Base-by-base conservation (phyloP, 78 protist species). In the Isochrysis galbana region DNA sequence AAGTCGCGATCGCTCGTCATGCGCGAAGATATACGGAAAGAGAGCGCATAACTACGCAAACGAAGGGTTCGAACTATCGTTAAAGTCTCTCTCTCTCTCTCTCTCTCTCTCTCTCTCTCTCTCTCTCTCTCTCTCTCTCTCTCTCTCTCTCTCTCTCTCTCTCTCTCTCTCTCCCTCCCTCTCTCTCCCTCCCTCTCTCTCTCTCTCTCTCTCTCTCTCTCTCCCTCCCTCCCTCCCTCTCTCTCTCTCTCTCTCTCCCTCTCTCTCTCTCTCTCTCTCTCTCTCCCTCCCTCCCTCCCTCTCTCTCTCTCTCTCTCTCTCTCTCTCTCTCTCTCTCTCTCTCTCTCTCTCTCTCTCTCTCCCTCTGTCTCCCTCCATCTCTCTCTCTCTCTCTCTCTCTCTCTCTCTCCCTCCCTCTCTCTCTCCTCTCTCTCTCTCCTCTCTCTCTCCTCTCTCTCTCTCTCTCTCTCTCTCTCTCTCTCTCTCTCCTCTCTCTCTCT, bases 91-190 rank as follows among this genome's bases (percentile, higher is more conserved):
- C 82, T 72, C 82, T 72, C 90, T 82, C 88, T 82, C 88, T 82
- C 88, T 82, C 88, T 82, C 88, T 82, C 88, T 82, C 88, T 82
- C 54, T 82, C 88, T 82, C 88, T 82, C 88, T 44, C 54, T 82
- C 88, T 82, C 88, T 44, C 88, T 82, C 88, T 82, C 88, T 82
- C 88, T 82, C 88, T 82, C 88, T 82, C 82, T 32, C 82, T 72
- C 82, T n/a, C 82, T 72, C 82, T n/a, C 88, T 82, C 88, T 45
- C 88, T 45, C 88, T 45, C 88, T 82, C 88, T 44, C 88, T 82
- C 88, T 45, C 88, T 82, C 88, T 45, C 25, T 10, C 88, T 45
- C 88, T 36, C 51, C 29, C 88, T 82, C 51, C 1, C 88, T 36
- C 88, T 82, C 88, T 82, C 88, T 44, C 88, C 19, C 88, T 82